Evolutionary conservation across 2,329 filamentous ascomycete genomes (phyloP).

Genomic region (Fusarium hostae): DNA sequence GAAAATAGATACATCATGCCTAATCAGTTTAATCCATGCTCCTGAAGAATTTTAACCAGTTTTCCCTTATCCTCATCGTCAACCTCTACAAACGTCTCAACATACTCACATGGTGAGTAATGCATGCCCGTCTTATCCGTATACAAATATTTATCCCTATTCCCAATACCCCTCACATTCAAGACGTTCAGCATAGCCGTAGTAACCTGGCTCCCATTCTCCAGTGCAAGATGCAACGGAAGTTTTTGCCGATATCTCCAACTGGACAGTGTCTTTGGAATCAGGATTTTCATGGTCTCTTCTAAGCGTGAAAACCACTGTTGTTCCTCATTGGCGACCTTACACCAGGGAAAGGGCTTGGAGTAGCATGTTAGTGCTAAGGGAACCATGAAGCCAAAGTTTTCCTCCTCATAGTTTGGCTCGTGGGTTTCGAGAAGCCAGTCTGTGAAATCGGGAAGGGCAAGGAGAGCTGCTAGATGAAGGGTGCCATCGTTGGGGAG

Average conservation of each 20-base stretch:
- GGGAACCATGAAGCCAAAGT: slow-evolving; percentile 24
- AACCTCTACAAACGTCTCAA: slow-evolving; percentile 13
- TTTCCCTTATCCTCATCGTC: slow-evolving; percentile 16
- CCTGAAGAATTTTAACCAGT: not conserved
- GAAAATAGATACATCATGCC: not conserved
- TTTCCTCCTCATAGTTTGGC: slow-evolving; percentile 19
- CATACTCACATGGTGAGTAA: slow-evolving; percentile 19
- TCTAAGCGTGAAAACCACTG: slow-evolving; percentile 1
- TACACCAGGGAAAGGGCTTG: slow-evolving; percentile 13
- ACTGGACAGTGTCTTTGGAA: not conserved
- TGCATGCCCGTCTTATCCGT: slow-evolving; percentile 10
- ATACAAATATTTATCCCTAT: slow-evolving; percentile 9
- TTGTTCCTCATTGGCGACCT: slow-evolving; percentile 11
- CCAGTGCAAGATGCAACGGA: slow-evolving; percentile 11
- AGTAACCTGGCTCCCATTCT: slow-evolving; percentile 13
- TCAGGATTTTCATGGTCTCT: slow-evolving; percentile 14
- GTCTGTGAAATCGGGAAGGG: not conserved
- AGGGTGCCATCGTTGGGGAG: slow-evolving; percentile 3
- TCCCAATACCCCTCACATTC: not conserved
- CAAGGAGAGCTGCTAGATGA: slow-evolving; percentile 17
- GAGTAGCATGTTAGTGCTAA: slow-evolving; percentile 12
- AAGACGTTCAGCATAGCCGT: slow-evolving; percentile 3
- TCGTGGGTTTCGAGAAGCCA: slow-evolving; percentile 20
- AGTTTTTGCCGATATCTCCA: slow-evolving; percentile 19
- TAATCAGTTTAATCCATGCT: not conserved